Base-by-base conservation (phyloP, 1,284 basidiomycete genomes). In the Flammula alnicola region DNA sequence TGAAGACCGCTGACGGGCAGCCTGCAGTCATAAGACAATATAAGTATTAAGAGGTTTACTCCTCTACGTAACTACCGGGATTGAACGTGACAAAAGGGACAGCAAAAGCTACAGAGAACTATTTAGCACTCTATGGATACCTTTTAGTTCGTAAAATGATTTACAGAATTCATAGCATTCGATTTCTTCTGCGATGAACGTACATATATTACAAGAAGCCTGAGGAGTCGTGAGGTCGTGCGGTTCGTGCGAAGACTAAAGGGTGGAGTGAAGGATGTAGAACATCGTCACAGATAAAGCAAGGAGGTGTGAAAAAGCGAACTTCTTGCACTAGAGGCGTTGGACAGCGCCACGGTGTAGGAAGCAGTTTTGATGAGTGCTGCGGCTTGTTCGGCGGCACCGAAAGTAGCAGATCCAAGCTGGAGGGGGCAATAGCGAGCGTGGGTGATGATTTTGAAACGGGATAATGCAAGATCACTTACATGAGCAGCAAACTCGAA, bases 401-500 rank as follows among this genome's bases (percentile, higher is more conserved):
- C 47, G n/a, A 42, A 49, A 7, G 47, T 49, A 5, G 47, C 39
- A 17, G 47, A 49, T 12, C 14, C 38, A 5, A 49, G 40, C 47
- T 49, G 23, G n/a, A n/a, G n/a, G n/a, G n/a, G n/a, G n/a, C 11
- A 26, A 16, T 8, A 23, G 20, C 6, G 5, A 8, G 17, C 11
- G 20, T 12, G 25, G 27, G 22, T 22, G 17, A 4, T 5, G 11
- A 36, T 10, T 41, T 19, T 11, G 6, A 10, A 22, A 62, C 5
- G 55, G 48, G 7, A 55, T 44, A n/a, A 38, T 30, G 10, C 19
- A 23, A 16, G 31, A 17, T 19, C 4, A 68, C 74, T 51, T 56
- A 77, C 68, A 62, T 81, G 79, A 14, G 76, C 73, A 19, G 77
- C 68, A 57, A 80, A 78, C 54, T 73, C 63, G 42, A 82, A 66